A percentile compares a stretch with the other conserved stretches of the same genome.
Evolutionary conservation across 805 yeast genomes (phyloP).

Genomic region (Hanseniaspora guilliermondii): DNA sequence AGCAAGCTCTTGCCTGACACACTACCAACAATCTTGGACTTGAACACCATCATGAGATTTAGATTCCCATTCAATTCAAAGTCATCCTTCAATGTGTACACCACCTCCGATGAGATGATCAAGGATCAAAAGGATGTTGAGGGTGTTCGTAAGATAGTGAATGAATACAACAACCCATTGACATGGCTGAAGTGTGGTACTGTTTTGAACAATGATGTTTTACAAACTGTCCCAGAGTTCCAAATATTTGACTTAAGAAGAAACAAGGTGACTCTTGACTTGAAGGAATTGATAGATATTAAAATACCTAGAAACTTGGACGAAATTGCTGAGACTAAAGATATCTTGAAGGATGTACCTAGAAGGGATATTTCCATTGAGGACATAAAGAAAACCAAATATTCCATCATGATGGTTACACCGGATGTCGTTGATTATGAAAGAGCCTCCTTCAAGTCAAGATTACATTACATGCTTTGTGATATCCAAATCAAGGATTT

Average conservation of each 20-base stretch:
- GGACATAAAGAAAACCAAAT: constrained; percentile 34
- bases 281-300: constrained; percentile 1
- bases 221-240: constrained; percentile 8
- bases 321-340: neutral
- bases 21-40: constrained; percentile 66
- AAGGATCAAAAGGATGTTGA: neutral
- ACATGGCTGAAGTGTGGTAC: constrained; percentile 2
- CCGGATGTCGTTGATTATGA: constrained; percentile 80
- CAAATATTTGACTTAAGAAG: constrained; percentile 12
- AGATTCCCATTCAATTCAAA: constrained; percentile 48
- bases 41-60: constrained; percentile 57
- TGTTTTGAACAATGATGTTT: constrained; percentile 5
- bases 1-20: constrained; percentile 85
- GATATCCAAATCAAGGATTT: constrained; percentile 48
- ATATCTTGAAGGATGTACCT: constrained; percentile 24
- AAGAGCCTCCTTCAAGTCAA: constrained; percentile 55
- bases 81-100: constrained; percentile 4
- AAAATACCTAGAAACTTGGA: constrained; percentile 2
- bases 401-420: constrained; percentile 71
- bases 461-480: constrained; percentile 63
- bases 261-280: neutral
- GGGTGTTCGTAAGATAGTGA: neutral
- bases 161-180: constrained; percentile 5
- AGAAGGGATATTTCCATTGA: neutral
- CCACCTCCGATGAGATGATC: neutral